Percentiles rank a stretch among this genome's conserved stretches.
Evolutionary conservation across 345 rosid genomes (phyloP).

Genomic region (Nephelium lappaceum): DNA sequence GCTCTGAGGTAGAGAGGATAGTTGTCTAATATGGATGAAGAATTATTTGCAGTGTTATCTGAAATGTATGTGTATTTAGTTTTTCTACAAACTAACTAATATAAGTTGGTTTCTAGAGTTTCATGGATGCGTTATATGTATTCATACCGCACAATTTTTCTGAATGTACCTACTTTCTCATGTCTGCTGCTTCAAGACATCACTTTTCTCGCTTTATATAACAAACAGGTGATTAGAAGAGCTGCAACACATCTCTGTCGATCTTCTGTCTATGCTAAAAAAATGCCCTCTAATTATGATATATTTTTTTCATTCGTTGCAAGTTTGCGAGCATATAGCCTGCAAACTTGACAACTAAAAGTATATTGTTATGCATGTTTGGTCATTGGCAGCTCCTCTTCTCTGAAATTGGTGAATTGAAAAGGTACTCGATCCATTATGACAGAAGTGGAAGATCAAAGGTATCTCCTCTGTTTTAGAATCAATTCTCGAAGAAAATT

Average conservation of each 20-base stretch:
- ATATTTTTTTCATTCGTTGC: neutral
- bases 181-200: neutral
- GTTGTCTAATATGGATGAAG: neutral
- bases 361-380: neutral
- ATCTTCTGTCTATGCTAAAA: neutral
- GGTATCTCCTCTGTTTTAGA: slow-evolving; percentile 40
- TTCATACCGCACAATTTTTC: neutral
- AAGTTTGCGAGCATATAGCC: neutral
- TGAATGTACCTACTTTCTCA: neutral
- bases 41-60: neutral
- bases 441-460: slow-evolving; percentile 65
- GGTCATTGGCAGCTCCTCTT: slow-evolving; percentile 50
- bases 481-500: slow-evolving; percentile 1
- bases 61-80: neutral
- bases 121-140: neutral
- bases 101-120: neutral
- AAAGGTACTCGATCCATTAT: slow-evolving; percentile 49
- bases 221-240: neutral
- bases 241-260: neutral
- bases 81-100: too few relatives aligned
- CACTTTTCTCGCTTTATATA: neutral
- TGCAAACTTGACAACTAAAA: too few relatives aligned
- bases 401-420: slow-evolving; percentile 57
- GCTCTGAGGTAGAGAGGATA: neutral
- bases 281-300: neutral